Base-by-base conservation (phyloP, 345 rosid genomes). In the Ceriops decandra region DNA sequence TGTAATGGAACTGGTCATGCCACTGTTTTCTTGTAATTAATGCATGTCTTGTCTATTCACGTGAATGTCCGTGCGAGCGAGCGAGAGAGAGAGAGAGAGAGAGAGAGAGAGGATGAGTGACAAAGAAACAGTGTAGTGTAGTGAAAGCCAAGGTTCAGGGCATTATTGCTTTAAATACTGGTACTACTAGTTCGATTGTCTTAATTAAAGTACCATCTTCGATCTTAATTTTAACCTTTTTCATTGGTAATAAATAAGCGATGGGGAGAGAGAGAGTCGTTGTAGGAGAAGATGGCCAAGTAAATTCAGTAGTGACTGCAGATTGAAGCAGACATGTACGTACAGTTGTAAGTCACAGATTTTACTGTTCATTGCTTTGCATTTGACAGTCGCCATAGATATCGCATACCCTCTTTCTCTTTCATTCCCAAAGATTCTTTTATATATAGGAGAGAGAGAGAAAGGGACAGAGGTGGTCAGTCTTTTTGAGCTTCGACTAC, bases 291-390 rank as follows among this genome's bases (percentile, higher is more conserved):
- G 57, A 36, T 64, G 58, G 76, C 72, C 74, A 78, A 73, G 82
- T 64, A 66, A 77, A 68, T 62, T 64, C 84, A 73, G 85, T 28
- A 62, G 64, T 61, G 60, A 74, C 63, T 70, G 76, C 65, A 72
- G 80, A 67, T 52, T 46, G 51, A 65, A 62, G 76, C 80, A 76
- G 72, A 79, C 70, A 73, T 64, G 68, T 67, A 73, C 63, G 67
- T 9, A 69, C 81, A 72, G 83, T 78, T 16, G 60, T 54, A 22
- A 68, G 71, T 79, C 76, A 76, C 85, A 76, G 75, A 72, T 77
- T 82, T 49, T 60, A 72, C 78, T 82, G 79, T 82, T 77, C 69
- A 70, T 30, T 47, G 67, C 72, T 64, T 66, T 70, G 62, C 62
- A 73, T 38, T 42, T 42, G 4, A 13, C 49, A 2, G 13, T 68